Conservation (phyloP, 2,329 filamentous ascomycete genomes). For the Alternaria infectoria region DNA sequence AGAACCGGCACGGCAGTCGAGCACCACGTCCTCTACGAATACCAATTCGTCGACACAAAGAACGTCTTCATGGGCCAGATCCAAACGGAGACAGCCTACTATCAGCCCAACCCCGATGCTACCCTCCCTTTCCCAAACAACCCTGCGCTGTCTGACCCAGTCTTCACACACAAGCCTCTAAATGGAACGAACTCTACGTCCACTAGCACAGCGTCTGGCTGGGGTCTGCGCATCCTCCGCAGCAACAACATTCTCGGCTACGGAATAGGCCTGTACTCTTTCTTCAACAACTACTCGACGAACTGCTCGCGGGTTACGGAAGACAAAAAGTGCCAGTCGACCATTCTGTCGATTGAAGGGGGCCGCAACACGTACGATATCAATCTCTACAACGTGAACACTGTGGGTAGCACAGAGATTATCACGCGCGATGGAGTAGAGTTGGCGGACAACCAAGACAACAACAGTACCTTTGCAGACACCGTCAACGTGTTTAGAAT, state of each 20-base stretch:
- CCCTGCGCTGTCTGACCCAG: slow-evolving; percentile 67
- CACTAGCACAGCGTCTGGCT: slow-evolving; percentile 56
- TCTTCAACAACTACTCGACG: slow-evolving; percentile 69
- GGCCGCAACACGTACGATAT: slow-evolving; percentile 39
- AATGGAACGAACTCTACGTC: slow-evolving; percentile 12
- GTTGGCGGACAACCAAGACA: slow-evolving; percentile 54
- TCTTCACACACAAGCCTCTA: slow-evolving; percentile 58
- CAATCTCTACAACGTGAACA: slow-evolving; percentile 57
- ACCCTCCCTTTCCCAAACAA: slow-evolving; percentile 68
- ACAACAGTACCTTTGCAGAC: slow-evolving; percentile 53
- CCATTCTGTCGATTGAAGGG: slow-evolving; percentile 58
- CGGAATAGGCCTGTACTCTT: slow-evolving; percentile 71
- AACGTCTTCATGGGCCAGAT: slow-evolving; percentile 84
- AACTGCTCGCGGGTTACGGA: slow-evolving; percentile 27
- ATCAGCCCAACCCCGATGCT: slow-evolving; percentile 81
- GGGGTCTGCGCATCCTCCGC: slow-evolving; percentile 68
- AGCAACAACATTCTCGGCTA: slow-evolving; percentile 64
- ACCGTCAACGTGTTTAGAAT: slow-evolving; percentile 43
- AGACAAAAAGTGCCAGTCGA: slow-evolving; percentile 54
- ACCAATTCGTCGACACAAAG: slow-evolving; percentile 78
- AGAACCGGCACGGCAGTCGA: slow-evolving; percentile 71
- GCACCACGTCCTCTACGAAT: slow-evolving; percentile 73
- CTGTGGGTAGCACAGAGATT: slow-evolving; percentile 55
- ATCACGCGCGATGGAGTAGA: slow-evolving; percentile 53
- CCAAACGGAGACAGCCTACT: slow-evolving; percentile 87